These are phyloP conservation scores for Sinapis alba DNA, from an alignment of 441 rosid species.

Conservation along the genomic window DNA sequence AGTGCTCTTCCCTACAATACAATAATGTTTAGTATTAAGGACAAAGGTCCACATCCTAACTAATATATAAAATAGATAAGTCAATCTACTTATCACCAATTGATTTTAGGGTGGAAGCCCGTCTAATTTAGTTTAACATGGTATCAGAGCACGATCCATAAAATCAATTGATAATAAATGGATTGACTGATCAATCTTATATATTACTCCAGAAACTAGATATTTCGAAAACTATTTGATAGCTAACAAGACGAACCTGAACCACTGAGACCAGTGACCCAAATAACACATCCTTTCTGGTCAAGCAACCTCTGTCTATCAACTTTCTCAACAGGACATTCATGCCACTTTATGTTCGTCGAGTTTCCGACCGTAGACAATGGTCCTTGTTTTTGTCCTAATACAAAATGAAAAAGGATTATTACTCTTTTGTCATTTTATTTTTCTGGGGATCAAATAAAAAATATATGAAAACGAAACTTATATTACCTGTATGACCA, in stretches of 20 bases:
- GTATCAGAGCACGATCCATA: too few relatives aligned
- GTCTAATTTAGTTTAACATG: too few relatives aligned
- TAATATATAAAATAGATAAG: too few relatives aligned
- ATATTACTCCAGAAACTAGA: too few relatives aligned
- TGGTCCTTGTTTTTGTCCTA: slow-evolving; percentile 45
- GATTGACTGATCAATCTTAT: too few relatives aligned
- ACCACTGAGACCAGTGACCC: slow-evolving; percentile 84
- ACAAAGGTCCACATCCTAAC: too few relatives aligned
- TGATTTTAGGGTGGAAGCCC: too few relatives aligned
- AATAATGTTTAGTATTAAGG: not conserved
- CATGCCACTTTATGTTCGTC: slow-evolving; percentile 70
- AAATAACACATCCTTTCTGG: slow-evolving; percentile 78
- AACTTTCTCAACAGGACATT: slow-evolving; percentile 56
- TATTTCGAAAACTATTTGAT: not conserved
- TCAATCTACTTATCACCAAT: too few relatives aligned
- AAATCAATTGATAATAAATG: too few relatives aligned
- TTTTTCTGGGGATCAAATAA: not conserved
- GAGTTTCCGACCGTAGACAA: slow-evolving; percentile 61
- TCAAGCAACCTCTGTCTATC: slow-evolving; percentile 61
- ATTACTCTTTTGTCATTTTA: not conserved
- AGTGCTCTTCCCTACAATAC: slow-evolving; percentile 63
- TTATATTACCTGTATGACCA: slow-evolving; percentile 24
- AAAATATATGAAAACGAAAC: not conserved
- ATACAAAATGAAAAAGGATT: not conserved
- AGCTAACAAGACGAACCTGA: slow-evolving; percentile 54